Conservation (phyloP, 345 rosid species). For the Reutealis trisperma region DNA sequence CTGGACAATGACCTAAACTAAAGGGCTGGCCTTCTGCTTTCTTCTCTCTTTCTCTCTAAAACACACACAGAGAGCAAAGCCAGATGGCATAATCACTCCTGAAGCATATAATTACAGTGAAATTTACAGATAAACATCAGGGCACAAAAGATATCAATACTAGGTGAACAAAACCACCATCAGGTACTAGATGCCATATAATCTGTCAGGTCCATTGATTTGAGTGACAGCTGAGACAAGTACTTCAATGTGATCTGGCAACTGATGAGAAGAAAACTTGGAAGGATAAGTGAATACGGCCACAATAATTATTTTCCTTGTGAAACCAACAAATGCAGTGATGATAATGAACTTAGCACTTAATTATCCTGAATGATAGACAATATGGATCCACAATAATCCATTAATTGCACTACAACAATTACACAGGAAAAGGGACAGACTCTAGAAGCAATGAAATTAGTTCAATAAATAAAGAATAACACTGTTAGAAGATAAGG, state of each 20-base stretch:
- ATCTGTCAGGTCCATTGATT: conserved; percentile 95
- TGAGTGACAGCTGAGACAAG: conserved; percentile 83
- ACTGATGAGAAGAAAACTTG: conserved; percentile 43
- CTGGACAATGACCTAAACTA: neutral
- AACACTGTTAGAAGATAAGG: neutral
- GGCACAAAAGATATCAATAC: neutral
- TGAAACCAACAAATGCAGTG: neutral
- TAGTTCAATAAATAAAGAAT: neutral
- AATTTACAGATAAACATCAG: neutral
- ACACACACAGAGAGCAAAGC: neutral
- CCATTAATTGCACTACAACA: neutral
- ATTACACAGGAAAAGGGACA: conserved; percentile 1
- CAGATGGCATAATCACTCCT: neutral
- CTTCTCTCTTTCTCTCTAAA: neutral
- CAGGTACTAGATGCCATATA: conserved; percentile 62
- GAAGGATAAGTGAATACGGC: neutral
- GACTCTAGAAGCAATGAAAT: neutral
- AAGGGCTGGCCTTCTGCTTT: neutral
- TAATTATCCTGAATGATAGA: neutral
- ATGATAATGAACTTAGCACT: neutral
- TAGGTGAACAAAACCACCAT: neutral
- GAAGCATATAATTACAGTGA: neutral
- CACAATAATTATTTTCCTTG: neutral
- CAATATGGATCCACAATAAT: too few species aligned
- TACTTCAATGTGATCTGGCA: conserved; percentile 76